phyloP scores from a whole-genome alignment of 2,329 filamentous ascomycete genomes.

The Verticillium tricorpus region DNA sequence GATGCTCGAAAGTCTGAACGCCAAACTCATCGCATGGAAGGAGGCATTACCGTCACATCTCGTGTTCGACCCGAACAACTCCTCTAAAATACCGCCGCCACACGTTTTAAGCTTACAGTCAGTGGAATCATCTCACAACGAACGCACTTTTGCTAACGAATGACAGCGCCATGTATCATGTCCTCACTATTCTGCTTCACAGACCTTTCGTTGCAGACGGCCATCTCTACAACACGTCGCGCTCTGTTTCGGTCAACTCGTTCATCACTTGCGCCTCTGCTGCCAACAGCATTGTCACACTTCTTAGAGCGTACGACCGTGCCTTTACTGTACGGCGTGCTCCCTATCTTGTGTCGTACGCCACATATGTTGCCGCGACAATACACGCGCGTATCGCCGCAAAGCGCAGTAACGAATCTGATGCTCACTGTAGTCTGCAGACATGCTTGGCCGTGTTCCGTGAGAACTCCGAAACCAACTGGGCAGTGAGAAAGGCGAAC shows the following conservation, averaged over 20 bases:
- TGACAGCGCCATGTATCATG: conserved; percentile 40
- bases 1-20: conserved; percentile 31
- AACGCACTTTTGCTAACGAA: neutral
- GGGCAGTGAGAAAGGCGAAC: conserved; percentile 39
- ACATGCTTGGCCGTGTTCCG: conserved; percentile 41
- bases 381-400: conserved; percentile 48
- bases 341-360: conserved; percentile 51
- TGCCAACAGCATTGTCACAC: conserved; percentile 36
- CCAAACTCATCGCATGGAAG: conserved; percentile 37
- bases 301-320: conserved; percentile 39
- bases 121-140: conserved; percentile 10
- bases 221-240: conserved; percentile 37
- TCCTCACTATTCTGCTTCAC: conserved; percentile 47
- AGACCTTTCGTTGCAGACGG: conserved; percentile 47
- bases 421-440: conserved; percentile 32
- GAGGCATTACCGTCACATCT: conserved; percentile 36
- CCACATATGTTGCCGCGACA: conserved; percentile 49
- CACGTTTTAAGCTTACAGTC: conserved; percentile 38
- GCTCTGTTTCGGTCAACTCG: conserved; percentile 35
- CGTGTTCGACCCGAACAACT: conserved; percentile 25
- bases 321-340: conserved; percentile 40
- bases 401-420: conserved; percentile 32
- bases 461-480: conserved; percentile 46
- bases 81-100: conserved; percentile 30
- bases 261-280: conserved; percentile 40